A percentile compares a stretch with the other conserved stretches of the same genome.
Evolutionary conservation across 805 yeast species (phyloP).

Genomic region (Diddensiella caesifluorescens): DNA sequence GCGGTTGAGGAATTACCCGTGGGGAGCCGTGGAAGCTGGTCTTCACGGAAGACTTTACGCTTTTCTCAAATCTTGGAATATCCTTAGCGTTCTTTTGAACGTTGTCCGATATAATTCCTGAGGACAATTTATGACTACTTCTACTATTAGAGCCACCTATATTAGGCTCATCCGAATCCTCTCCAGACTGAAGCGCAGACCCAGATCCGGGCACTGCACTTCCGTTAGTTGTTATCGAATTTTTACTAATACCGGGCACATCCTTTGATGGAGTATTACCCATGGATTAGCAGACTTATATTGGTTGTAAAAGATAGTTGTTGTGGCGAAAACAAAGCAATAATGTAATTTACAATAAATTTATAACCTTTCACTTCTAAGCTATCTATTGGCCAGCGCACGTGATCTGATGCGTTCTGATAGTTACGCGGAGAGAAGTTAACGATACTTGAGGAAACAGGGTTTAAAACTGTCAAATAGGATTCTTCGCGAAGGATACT

Average conservation of each 20-base stretch:
- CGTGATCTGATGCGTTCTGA: too few species aligned
- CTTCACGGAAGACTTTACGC: too few species aligned
- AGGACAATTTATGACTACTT: not conserved
- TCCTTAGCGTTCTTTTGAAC: not conserved
- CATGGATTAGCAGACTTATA: conserved; percentile 16
- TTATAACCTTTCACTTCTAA: too few species aligned
- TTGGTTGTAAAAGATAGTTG: not conserved
- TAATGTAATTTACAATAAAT: too few species aligned
- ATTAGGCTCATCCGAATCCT: conserved; percentile 24
- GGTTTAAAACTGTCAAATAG: too few species aligned
- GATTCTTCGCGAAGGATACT: too few species aligned
- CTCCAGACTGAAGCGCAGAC: conserved; percentile 4
- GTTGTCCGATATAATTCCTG: not conserved
- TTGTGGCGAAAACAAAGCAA: not conserved
- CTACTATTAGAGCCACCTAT: conserved; percentile 14
- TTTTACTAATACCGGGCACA: conserved; percentile 30
- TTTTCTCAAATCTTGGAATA: too few species aligned
- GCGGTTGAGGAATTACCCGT: too few species aligned
- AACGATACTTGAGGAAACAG: too few species aligned
- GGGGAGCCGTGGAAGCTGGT: too few species aligned
- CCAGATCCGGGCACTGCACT: conserved; percentile 27
- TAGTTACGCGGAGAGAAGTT: too few species aligned
- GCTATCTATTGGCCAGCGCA: too few species aligned
- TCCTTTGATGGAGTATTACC: conserved; percentile 38
- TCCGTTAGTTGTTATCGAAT: conserved; percentile 23